phyloP scores from a whole-genome alignment of 306 rosid genomes.

The Citrullus amarus region DNA sequence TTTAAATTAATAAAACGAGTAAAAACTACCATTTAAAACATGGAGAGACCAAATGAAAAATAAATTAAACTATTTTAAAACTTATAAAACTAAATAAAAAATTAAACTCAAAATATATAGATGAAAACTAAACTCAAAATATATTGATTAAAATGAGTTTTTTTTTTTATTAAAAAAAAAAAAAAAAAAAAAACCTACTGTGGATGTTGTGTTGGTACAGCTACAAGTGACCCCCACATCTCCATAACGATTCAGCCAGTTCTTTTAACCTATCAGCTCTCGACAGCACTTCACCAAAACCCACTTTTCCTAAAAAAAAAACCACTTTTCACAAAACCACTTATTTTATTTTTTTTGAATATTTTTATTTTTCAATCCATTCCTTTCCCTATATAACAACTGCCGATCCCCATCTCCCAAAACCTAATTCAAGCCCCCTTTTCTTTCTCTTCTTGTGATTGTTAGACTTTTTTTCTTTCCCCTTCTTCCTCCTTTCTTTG shows the following conservation, averaged over 20 bases:
- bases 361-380: neutral
- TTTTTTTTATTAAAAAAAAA: no score
- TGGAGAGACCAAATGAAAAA: no score
- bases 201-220: neutral
- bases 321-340: constrained; percentile 9
- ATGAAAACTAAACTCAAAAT: no score
- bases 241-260: constrained; percentile 6
- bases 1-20: no score
- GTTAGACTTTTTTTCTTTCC: neutral
- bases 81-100: no score
- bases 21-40: no score
- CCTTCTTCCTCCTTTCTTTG: neutral
- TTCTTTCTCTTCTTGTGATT: constrained; percentile 10
- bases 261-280: constrained; percentile 14
- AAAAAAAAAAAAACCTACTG: no score
- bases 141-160: no score
- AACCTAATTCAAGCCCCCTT: neutral
- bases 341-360: no score
- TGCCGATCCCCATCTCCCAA: neutral
- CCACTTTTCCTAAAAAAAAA: constrained; percentile 12
- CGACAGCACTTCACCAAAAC: constrained; percentile 45
- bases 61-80: no score
- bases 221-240: constrained; percentile 8
- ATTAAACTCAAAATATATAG: no score
- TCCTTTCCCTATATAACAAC: constrained; percentile 1